Conservation (phyloP, 768 basidiomycete species). For the Trametes villosa region DNA sequence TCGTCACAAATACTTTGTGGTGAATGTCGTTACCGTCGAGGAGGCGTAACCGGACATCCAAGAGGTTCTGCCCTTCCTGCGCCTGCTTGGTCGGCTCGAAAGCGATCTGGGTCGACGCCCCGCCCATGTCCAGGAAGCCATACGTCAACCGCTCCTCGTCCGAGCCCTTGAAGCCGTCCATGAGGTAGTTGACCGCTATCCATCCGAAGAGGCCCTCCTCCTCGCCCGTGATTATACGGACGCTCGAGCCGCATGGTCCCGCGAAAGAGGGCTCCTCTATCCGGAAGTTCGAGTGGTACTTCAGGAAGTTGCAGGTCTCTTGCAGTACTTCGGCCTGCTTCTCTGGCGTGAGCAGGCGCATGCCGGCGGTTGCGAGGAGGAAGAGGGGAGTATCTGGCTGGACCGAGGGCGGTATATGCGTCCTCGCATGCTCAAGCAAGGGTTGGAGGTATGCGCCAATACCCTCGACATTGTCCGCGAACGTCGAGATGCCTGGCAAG, state of each 20-base stretch:
- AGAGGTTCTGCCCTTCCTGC: constrained; percentile 63
- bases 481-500: constrained; percentile 80
- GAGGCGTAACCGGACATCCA: constrained; percentile 80
- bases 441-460: constrained; percentile 82
- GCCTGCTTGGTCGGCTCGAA: constrained; percentile 80
- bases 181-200: constrained; percentile 99
- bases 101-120: constrained; percentile 98
- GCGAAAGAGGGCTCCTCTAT: constrained; percentile 65
- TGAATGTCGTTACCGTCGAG: constrained; percentile 85
- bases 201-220: constrained; percentile 98
- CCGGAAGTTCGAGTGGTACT: constrained; percentile 74
- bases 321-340: constrained; percentile 76
- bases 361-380: constrained; percentile 94
- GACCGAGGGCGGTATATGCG: constrained; percentile 85
- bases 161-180: constrained; percentile 84
- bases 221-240: constrained; percentile 95
- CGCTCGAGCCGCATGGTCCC: constrained; percentile 90
- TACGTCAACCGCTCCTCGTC: constrained; percentile 77
- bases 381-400: constrained; percentile 88
- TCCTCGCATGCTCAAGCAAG: constrained; percentile 79
- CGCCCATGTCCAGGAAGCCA: constrained; percentile 99
- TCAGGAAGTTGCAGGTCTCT: constrained; percentile 78
- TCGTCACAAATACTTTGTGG: constrained; percentile 96
- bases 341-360: constrained; percentile 79
- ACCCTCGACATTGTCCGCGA: constrained; percentile 66